Conservation (phyloP, 2,329 filamentous ascomycete genomes). For the Blastomyces silverae region DNA sequence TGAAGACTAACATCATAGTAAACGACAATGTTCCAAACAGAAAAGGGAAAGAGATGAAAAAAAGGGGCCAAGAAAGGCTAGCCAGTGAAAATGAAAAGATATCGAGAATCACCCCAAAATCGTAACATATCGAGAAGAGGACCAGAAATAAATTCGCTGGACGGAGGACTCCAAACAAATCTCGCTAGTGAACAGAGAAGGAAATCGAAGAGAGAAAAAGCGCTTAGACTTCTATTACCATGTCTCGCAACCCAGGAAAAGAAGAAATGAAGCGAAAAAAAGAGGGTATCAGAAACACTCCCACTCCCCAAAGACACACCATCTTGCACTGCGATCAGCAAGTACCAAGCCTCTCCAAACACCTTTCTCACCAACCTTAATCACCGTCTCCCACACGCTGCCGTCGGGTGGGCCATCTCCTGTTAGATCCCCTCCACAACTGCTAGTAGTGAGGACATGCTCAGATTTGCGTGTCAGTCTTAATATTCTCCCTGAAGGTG, state of each 20-base stretch:
- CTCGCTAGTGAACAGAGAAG: neutral
- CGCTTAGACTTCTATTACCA: neutral
- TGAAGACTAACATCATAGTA: neutral
- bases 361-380: conserved; percentile 59
- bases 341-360: conserved; percentile 58
- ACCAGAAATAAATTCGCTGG: neutral
- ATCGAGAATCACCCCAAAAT: neutral
- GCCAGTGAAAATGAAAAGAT: neutral
- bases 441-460: conserved; percentile 36
- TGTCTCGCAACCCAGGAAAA: neutral
- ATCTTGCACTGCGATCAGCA: conserved; percentile 58
- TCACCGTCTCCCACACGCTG: conserved; percentile 59
- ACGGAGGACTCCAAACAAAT: conserved; percentile 2
- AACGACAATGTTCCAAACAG: neutral
- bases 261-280: conserved; percentile 1
- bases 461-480: conserved; percentile 50
- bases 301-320: conserved; percentile 66
- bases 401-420: conserved; percentile 44
- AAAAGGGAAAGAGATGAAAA: neutral
- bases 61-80: neutral
- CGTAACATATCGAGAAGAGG: neutral
- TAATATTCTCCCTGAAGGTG: conserved; percentile 88
- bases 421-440: conserved; percentile 27
- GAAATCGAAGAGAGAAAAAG: neutral
- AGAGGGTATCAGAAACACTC: conserved; percentile 46